Percentiles rank a stretch among this genome's conserved stretches.
Evolutionary conservation across 306 rosid species (phyloP).

Genomic region (Oemleria cerasiformis): DNA sequence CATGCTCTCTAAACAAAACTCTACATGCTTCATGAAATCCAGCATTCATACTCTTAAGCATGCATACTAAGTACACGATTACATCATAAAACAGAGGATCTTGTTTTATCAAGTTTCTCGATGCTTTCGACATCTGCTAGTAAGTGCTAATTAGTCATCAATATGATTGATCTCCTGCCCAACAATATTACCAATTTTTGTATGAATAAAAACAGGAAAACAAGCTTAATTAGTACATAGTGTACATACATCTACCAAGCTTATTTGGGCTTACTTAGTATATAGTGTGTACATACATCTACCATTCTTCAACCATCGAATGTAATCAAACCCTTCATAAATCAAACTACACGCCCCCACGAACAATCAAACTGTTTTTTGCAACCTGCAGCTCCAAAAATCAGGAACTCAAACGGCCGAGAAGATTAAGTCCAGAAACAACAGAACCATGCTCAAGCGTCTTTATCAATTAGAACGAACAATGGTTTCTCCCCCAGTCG

Average conservation of each 20-base stretch:
- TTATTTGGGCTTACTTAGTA: not conserved
- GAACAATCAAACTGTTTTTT: conserved; percentile 18
- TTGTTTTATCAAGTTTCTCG: too few relatives aligned
- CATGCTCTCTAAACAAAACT: too few relatives aligned
- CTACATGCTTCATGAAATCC: too few relatives aligned
- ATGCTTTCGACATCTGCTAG: too few relatives aligned
- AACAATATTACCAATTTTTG: not conserved
- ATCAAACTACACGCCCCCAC: conserved; percentile 18
- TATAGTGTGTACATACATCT: too few relatives aligned
- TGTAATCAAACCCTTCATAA: conserved; percentile 26
- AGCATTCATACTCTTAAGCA: too few relatives aligned
- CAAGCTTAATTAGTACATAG: conserved; percentile 3
- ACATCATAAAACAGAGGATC: too few relatives aligned
- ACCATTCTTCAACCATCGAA: conserved; percentile 25
- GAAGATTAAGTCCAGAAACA: conserved; percentile 11
- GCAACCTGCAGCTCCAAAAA: conserved; percentile 29
- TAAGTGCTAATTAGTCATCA: too few relatives aligned
- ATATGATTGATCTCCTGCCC: not conserved
- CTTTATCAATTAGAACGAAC: conserved; percentile 64
- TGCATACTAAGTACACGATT: too few relatives aligned
- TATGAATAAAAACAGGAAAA: not conserved
- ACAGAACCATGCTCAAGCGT: conserved; percentile 38
- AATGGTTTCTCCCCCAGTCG: conserved; percentile 62
- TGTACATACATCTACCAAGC: conserved; percentile 8
- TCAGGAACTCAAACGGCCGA: conserved; percentile 25